A percentile compares a stretch with the other conserved stretches of the same genome.
phyloP scores from a whole-genome alignment of 441 rosid species.

The Omphalea diandra region DNA sequence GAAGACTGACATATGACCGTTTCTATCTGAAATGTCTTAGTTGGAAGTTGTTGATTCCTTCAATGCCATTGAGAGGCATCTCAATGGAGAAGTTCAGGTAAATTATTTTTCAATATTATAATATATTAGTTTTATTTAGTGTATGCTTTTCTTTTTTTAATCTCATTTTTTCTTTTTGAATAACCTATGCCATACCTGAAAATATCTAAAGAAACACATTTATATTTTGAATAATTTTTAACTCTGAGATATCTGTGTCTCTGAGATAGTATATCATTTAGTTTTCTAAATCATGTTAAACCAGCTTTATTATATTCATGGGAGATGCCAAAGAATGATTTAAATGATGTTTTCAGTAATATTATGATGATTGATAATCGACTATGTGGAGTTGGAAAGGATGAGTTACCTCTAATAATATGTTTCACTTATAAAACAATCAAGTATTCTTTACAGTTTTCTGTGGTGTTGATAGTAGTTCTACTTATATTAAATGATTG shows the following conservation, averaged over 20 bases:
- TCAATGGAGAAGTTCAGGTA: conserved; percentile 75
- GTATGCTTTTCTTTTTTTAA: not conserved
- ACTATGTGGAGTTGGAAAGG: not conserved
- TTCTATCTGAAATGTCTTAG: conserved; percentile 71
- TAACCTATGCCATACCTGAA: not conserved
- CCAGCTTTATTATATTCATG: not conserved
- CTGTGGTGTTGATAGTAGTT: not conserved
- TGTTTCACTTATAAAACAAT: not conserved
- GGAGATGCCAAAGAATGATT: not conserved
- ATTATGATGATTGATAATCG: not conserved
- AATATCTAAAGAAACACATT: conserved; percentile 1
- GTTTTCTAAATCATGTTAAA: conserved; percentile 3
- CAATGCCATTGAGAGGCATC: conserved; percentile 83
- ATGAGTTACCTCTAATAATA: not conserved
- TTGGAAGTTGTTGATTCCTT: conserved; percentile 91
- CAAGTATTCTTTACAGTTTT: not conserved
- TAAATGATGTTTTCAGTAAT: not conserved
- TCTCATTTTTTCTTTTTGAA: not conserved
- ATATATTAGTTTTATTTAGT: too few species aligned
- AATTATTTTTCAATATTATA: conserved; percentile 9
- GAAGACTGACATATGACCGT: conserved; percentile 63
- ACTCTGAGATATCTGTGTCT: not conserved
- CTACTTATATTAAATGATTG: too few species aligned
- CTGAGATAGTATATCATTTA: not conserved
- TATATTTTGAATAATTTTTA: not conserved